Evolutionary conservation across 2,329 filamentous ascomycete genomes (phyloP).

Genomic region (Alternaria sp.): DNA sequence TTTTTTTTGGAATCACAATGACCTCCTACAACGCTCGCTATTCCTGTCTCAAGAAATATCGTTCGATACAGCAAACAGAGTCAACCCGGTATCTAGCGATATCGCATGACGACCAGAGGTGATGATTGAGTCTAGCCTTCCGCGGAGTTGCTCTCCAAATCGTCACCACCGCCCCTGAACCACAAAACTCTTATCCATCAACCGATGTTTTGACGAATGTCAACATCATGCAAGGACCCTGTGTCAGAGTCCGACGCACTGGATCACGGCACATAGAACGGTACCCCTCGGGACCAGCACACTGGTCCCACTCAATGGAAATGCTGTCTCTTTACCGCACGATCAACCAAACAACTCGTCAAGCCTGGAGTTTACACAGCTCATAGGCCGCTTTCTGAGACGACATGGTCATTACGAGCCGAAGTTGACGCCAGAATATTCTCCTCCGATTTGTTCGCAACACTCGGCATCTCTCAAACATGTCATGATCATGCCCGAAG

Average conservation of each 20-base stretch:
- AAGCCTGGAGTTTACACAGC: background rate
- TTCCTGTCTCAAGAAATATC: background rate
- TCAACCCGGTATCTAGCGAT: background rate
- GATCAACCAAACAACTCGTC: background rate
- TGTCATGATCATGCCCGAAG: background rate
- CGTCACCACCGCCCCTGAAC: background rate
- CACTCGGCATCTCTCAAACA: background rate
- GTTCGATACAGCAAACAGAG: background rate
- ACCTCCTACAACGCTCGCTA: background rate
- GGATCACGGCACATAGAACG: background rate
- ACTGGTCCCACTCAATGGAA: background rate
- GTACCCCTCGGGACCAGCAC: background rate
- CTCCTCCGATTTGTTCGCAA: background rate
- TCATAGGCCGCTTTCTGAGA: background rate
- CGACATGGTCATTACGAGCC: background rate
- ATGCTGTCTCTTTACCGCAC: background rate
- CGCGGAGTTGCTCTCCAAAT: background rate
- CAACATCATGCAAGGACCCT: background rate
- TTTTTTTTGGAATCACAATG: background rate
- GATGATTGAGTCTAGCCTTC: background rate
- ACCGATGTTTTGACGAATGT: background rate
- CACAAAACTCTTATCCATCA: background rate
- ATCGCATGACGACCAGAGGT: background rate
- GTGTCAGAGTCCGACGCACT: background rate
- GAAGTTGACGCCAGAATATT: background rate